A percentile compares a stretch with the other conserved stretches of the same genome.
These are phyloP conservation scores for Cornus florida DNA, from an alignment of 148 eudicot genomes.

Conservation along the genomic window DNA sequence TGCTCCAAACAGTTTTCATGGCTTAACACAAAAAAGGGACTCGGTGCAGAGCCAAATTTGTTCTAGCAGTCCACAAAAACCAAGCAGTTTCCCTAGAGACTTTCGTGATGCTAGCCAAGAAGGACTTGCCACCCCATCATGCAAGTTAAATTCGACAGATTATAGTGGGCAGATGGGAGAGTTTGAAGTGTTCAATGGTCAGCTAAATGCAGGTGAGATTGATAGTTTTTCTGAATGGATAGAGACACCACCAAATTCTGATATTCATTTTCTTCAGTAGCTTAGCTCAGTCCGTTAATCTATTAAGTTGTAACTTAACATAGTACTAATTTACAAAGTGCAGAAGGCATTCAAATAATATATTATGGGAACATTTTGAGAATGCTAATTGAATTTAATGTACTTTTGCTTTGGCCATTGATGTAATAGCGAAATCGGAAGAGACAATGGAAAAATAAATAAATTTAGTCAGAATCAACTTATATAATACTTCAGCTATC, in stretches of 20 bases:
- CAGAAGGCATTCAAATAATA: too few relatives aligned
- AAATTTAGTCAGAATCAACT: too few relatives aligned
- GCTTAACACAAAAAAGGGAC: not conserved
- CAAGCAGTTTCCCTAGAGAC: not conserved
- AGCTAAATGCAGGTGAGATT: not conserved
- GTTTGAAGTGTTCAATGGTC: not conserved
- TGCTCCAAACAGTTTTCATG: not conserved
- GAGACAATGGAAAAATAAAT: too few relatives aligned
- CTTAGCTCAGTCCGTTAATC: too few relatives aligned
- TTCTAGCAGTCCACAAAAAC: not conserved
- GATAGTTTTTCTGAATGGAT: constrained; percentile 5
- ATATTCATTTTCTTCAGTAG: too few relatives aligned
- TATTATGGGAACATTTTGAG: too few relatives aligned
- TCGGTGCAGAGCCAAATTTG: not conserved
- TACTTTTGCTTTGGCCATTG: too few relatives aligned
- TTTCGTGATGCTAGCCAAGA: not conserved
- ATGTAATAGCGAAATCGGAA: too few relatives aligned
- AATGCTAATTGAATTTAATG: too few relatives aligned
- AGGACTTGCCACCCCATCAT: not conserved
- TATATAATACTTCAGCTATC: constrained; percentile 21
- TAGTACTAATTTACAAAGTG: too few relatives aligned
- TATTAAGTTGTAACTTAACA: too few relatives aligned
- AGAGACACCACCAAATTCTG: not conserved
- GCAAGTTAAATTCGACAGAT: not conserved
- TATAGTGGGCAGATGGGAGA: not conserved